Conservation (phyloP, 352 stramenopile species). For the Phytophthora pseudosyringae region DNA sequence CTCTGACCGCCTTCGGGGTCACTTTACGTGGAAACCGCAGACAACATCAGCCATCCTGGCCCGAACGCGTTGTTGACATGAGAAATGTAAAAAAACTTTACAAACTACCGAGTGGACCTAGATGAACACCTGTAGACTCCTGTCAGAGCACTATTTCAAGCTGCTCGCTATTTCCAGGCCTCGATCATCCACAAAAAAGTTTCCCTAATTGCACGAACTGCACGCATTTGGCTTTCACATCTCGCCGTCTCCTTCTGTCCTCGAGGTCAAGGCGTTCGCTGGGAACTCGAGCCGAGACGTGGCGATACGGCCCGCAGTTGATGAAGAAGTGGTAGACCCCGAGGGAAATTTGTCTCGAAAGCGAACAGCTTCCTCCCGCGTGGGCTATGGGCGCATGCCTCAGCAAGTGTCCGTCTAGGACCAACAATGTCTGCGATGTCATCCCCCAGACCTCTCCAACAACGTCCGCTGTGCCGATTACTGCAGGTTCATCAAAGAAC, state of each 20-base stretch:
- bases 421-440: constrained; percentile 16
- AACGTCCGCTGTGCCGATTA: neutral
- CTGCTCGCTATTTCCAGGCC: constrained; percentile 14
- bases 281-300: neutral
- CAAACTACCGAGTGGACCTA: no score
- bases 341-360: neutral
- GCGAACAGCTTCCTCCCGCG: neutral
- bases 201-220: neutral
- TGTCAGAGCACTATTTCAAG: constrained; percentile 25
- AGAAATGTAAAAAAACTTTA: no score
- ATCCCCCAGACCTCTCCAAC: constrained; percentile 13
- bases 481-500: constrained; percentile 16
- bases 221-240: constrained; percentile 21
- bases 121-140: neutral
- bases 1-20: no score
- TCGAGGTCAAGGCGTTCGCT: neutral
- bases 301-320: neutral
- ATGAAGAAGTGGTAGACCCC: constrained; percentile 10
- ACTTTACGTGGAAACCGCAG: no score
- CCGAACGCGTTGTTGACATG: no score
- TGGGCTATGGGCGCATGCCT: constrained; percentile 27
- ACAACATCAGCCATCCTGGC: no score
- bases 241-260: constrained; percentile 1
- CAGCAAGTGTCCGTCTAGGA: constrained; percentile 21
- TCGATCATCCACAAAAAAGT: neutral